These are phyloP conservation scores for Piper longum DNA, from an alignment of 164 flowering plant genomes.

Conservation along the genomic window DNA sequence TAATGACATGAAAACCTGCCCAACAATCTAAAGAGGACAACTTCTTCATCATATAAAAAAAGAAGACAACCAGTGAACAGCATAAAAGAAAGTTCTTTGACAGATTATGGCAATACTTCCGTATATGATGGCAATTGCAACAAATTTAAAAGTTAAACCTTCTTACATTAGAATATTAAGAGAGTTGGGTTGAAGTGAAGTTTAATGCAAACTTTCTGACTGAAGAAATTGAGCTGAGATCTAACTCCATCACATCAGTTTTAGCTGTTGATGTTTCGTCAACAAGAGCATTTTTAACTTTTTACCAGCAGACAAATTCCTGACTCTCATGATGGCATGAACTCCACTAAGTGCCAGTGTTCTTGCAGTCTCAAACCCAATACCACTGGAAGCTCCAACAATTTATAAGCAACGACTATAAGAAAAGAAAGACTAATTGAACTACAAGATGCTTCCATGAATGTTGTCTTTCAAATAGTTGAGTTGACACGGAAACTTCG, in stretches of 20 bases:
- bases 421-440: not conserved
- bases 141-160: not conserved
- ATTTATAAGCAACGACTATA: not conserved
- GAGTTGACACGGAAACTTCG: not conserved
- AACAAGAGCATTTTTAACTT: conserved; percentile 38
- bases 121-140: no score
- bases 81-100: not conserved
- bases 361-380: conserved; percentile 70
- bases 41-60: not conserved
- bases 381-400: conserved; percentile 81
- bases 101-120: not conserved
- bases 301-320: conserved; percentile 42
- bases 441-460: not conserved
- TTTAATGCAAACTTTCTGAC: conserved; percentile 56
- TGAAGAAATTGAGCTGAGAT: conserved; percentile 57
- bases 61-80: not conserved
- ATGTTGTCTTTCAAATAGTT: not conserved
- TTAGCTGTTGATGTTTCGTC: conserved; percentile 47
- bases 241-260: conserved; percentile 64
- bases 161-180: conserved; percentile 65
- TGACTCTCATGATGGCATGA: conserved; percentile 62
- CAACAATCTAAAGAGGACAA: no score
- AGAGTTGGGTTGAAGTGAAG: conserved; percentile 32
- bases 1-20: not conserved
- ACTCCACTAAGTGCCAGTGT: conserved; percentile 60